These are phyloP conservation scores for Theileria equi DNA, from an alignment of 169 alveolate genomes.

Conservation along the genomic window DNA sequence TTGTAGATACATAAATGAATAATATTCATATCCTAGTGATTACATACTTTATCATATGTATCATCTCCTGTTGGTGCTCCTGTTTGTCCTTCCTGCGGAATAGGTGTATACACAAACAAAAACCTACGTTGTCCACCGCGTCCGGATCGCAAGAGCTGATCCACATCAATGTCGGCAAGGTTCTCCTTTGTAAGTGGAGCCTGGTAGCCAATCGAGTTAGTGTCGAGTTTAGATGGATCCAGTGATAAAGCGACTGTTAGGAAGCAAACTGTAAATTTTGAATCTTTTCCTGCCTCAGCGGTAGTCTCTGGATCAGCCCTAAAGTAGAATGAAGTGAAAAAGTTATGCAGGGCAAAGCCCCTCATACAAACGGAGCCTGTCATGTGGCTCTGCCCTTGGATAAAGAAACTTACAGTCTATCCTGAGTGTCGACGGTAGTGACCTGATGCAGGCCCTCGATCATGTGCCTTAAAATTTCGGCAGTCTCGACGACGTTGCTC, in stretches of 20 bases:
- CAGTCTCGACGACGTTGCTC: slow-evolving; percentile 80
- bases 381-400: not conserved
- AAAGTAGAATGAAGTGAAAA: not conserved
- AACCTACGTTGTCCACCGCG: slow-evolving; percentile 16
- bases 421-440: slow-evolving; percentile 67
- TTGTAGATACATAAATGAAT: too few relatives aligned
- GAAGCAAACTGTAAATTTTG: slow-evolving; percentile 50
- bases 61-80: too few relatives aligned
- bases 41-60: too few relatives aligned
- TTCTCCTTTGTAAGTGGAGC: slow-evolving; percentile 48
- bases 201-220: slow-evolving; percentile 51
- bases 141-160: slow-evolving; percentile 30
- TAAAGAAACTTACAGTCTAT: slow-evolving; percentile 32
- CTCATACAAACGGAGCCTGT: too few relatives aligned
- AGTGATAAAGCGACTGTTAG: slow-evolving; percentile 35
- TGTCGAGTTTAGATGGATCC: slow-evolving; percentile 53
- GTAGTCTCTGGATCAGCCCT: slow-evolving; percentile 12
- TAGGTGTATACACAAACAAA: not conserved
- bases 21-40: too few relatives aligned
- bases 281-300: slow-evolving; percentile 37
- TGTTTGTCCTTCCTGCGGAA: too few relatives aligned
- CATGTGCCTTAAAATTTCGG: slow-evolving; percentile 82
- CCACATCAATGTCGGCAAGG: slow-evolving; percentile 51
- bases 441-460: slow-evolving; percentile 83
- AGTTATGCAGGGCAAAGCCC: too few relatives aligned